Evolutionary conservation across 805 yeast genomes (phyloP), one percentile per base, ranked within the genome.

Genomic region (Wickerhamomyces mucosus): DNA sequence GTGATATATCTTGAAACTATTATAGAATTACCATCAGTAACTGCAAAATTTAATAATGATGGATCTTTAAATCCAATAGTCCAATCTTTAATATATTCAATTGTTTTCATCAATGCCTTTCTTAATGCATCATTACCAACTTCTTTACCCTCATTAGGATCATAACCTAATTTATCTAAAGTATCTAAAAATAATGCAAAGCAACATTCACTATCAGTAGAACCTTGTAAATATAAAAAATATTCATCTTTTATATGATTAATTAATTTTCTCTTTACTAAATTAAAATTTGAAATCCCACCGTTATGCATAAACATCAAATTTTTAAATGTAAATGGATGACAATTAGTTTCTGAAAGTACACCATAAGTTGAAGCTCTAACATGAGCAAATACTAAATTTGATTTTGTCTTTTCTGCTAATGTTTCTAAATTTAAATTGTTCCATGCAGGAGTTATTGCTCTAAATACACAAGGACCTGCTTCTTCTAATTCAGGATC

Each of bases 301-400:
- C 98, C 98, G 57, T 92, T 92, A 57, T 92, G 98, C 98, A 92
- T 92, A 53, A 92, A 92, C 80, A 89, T 81, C 29, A 89, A 61
- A 31, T 75, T 75, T 39, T 88, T 89, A 52, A 74, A 86, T 4
- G 81, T 75, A 57, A 92, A 92, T 0, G 98, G 98, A 54, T 92
- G 98, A 57, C 98, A 92, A 56, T 92, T 92, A 0, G 96, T 89
- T 52, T 92, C 98, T 9, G 94, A 71, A 18, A 92, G 59, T 1
- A 83, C 94, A 28, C 98, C 98, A 40, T 94, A 84, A 0, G 98
- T 92, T 0, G 95, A 82, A 0, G 98, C 97, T 39, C 98, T 58
- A 2, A 92, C 96, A 55, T 92, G 98, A 3, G 94, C 98, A 62
- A 92, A 92, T 3, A 89, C 84, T 30, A 88, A 59, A 31, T 68